phyloP scores from a whole-genome alignment of 495 filamentous ascomycete genomes.

The Neurospora sp. region DNA sequence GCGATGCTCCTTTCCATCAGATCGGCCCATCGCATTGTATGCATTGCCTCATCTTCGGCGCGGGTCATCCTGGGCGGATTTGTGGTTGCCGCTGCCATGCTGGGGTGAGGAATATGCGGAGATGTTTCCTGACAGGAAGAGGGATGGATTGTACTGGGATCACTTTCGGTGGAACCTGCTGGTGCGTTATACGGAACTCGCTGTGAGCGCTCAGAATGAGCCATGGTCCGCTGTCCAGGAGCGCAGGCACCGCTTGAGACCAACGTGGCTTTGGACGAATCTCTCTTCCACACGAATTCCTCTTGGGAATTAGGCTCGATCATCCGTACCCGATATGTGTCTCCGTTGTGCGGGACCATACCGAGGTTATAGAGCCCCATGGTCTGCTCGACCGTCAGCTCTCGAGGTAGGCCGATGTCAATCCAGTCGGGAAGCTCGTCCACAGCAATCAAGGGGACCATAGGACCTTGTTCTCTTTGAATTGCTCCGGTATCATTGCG shows the following conservation, averaged over 20 bases:
- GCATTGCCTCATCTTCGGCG: neutral
- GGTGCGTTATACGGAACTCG: neutral
- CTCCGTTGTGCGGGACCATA: conserved; percentile 13
- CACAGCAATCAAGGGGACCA: conserved; percentile 35
- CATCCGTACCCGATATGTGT: conserved; percentile 23
- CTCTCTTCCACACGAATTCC: neutral
- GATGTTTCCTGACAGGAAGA: neutral
- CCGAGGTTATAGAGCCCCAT: conserved; percentile 31
- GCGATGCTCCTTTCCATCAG: neutral
- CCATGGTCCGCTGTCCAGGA: neutral
- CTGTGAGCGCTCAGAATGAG: neutral
- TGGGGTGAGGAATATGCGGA: neutral
- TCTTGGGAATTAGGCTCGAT: neutral
- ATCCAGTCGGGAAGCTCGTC: conserved; percentile 37
- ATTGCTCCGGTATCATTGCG: conserved; percentile 9
- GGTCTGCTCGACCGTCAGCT: conserved; percentile 27
- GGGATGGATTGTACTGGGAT: neutral
- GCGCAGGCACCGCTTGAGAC: neutral
- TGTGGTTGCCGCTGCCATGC: neutral
- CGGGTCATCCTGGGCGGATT: neutral
- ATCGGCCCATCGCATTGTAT: neutral
- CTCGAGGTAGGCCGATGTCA: conserved; percentile 29
- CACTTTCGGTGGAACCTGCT: neutral
- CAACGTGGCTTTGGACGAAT: neutral
- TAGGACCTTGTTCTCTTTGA: conserved; percentile 15